Evolutionary conservation across 139 green algal genomes (phyloP), one percentile per base, ranked within the genome.

Genomic region (Micractinium sp.): DNA sequence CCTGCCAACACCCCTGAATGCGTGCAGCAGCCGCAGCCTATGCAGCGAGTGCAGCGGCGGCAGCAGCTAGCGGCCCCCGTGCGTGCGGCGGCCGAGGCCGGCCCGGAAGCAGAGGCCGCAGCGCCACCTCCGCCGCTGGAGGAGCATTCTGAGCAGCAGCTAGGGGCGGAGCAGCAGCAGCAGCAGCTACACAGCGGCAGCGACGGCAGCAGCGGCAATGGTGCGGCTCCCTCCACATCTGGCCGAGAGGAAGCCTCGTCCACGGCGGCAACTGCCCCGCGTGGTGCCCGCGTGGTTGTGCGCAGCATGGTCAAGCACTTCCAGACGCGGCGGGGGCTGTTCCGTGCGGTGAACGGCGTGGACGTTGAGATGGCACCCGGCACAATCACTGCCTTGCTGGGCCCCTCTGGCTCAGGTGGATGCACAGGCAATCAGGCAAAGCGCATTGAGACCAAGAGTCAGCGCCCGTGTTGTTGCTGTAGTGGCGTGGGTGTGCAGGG

Each of bases 341-440:
- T 96, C 86, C 91, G 82, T 29, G 96, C 95, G 2, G 92, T 97
- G 7, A 89, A 97, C 77, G 93, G 93, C 36, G 93, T 96, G 41
- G 89, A 92, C 36, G 85, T 97, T 36, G 87, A 96, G 79, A 92
- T 97, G 12, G 87, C 93, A 29, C 93, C 96, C 35, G 92, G 87
- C 85, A 92, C 93, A 36, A 97, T 96, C 79, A 94, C 94, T 20
- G 96, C 95, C 0, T 89, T 98, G 81, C 89, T 98, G 76, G 96
- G 96, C 14, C 96, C 96, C 16, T 96, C 93, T 5, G 96, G 96
- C 19, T 95, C 91, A 87, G 92, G 92, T 93, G 41, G 33, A 4
- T n/a, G 18, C n/a, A 16, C 3, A 77, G n/a, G n/a, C n/a, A n/a
- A n/a, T n/a, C n/a, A n/a, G n/a, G n/a, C n/a, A n/a, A 12, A 27